A percentile compares a stretch with the other conserved stretches of the same genome.
These are phyloP conservation scores for Pisolithus marmoratus DNA, from an alignment of 768 basidiomycete genomes.

Conservation along the genomic window DNA sequence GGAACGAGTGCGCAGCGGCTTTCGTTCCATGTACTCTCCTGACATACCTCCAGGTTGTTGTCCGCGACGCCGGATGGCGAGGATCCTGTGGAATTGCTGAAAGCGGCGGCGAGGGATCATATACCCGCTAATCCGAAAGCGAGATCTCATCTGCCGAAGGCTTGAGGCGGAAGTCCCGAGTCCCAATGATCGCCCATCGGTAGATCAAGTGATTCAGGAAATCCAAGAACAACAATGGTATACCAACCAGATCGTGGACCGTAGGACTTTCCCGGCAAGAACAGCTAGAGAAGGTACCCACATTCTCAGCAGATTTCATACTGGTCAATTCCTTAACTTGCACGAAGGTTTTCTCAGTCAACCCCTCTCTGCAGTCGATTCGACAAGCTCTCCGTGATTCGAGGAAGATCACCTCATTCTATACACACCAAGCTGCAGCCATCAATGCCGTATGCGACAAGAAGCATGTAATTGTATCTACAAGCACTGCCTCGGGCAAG, in stretches of 20 bases:
- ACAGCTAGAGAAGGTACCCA: slow-evolving; percentile 44
- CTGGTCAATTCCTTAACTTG: background rate
- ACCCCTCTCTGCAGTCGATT: slow-evolving; percentile 54
- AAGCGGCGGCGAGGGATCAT: slow-evolving; percentile 62
- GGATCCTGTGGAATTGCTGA: slow-evolving; percentile 58
- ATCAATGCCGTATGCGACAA: slow-evolving; percentile 55
- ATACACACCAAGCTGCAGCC: slow-evolving; percentile 65
- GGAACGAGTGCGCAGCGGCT: slow-evolving; percentile 49
- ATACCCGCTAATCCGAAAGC: slow-evolving; percentile 59
- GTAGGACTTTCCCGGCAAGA: slow-evolving; percentile 48
- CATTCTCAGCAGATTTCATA: background rate
- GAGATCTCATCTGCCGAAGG: slow-evolving; percentile 1
- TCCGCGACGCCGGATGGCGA: slow-evolving; percentile 44
- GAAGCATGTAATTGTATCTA: slow-evolving; percentile 80
- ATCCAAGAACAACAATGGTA: slow-evolving; percentile 60
- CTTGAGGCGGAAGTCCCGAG: slow-evolving; percentile 28
- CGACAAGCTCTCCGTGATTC: slow-evolving; percentile 48
- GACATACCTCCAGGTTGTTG: slow-evolving; percentile 43
- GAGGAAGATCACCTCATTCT: slow-evolving; percentile 59
- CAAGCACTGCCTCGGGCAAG: slow-evolving; percentile 86
- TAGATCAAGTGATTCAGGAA: slow-evolving; percentile 54
- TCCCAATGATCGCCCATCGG: slow-evolving; percentile 49
- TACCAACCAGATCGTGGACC: slow-evolving; percentile 58
- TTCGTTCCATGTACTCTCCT: background rate
- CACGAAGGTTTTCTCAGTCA: slow-evolving; percentile 42